phyloP scores from a whole-genome alignment of 352 stramenopile genomes.

The Pythium periplocum region DNA sequence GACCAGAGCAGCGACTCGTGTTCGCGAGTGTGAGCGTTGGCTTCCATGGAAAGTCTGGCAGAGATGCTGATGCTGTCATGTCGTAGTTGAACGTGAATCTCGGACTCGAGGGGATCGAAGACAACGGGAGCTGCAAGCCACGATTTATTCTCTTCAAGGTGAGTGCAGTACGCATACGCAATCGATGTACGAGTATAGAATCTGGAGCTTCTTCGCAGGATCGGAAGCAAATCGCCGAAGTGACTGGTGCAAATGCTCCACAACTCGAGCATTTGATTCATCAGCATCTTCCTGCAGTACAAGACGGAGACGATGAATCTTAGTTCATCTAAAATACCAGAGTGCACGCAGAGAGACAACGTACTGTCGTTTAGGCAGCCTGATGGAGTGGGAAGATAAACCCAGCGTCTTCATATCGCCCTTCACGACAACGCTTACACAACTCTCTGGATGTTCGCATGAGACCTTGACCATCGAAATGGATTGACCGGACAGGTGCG shows the following conservation, averaged over 20 bases:
- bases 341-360: neutral
- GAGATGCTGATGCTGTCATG: too few species aligned
- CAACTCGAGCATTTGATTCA: conserved; percentile 60
- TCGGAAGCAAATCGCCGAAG: conserved; percentile 49
- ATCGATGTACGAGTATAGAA: too few species aligned
- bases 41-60: too few species aligned
- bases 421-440: conserved; percentile 59
- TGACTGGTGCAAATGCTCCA: conserved; percentile 51
- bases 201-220: conserved; percentile 22
- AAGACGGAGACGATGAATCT: neutral
- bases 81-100: conserved; percentile 41
- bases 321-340: too few species aligned
- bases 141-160: conserved; percentile 61
- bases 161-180: neutral
- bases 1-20: conserved; percentile 39
- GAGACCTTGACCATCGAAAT: too few species aligned
- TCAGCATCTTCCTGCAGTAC: conserved; percentile 36
- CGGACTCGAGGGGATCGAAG: conserved; percentile 44
- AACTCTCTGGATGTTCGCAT: conserved; percentile 24
- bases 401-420: conserved; percentile 52
- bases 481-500: too few species aligned
- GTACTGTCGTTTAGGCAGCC: neutral
- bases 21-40: conserved; percentile 40
- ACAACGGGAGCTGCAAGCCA: conserved; percentile 58
- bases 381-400: conserved; percentile 30